Base-by-base conservation (phyloP, 2,329 filamentous ascomycete species). In the Scedosporium minutisporum region DNA sequence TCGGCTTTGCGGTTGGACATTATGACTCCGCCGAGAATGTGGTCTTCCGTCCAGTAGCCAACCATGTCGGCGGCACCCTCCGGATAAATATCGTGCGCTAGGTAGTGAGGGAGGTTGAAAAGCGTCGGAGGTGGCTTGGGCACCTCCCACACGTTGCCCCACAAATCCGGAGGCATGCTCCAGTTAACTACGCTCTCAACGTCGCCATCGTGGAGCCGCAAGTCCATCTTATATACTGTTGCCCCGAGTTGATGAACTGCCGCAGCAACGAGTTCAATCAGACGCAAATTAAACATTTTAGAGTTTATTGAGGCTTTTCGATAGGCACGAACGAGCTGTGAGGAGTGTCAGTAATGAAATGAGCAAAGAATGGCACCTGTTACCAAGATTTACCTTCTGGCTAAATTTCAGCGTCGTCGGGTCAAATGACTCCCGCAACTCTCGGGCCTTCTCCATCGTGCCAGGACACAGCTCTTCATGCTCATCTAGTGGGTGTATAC, bases 201-300 rank as follows among this genome's bases (percentile, higher is more conserved):
- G 25, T 58, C 55, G 23, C 68, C 65, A 10, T 68, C 68, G 27
- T 71, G 69, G 0, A 66, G 42, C 18, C 63, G 63, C 0, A 65
- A 62, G 6, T 68, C 67, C 2, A 68, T 57, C 3, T 67, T 58
- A 23, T 66, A 71, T 0, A 74, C 57, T 1, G 58, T 53, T 0
- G 69, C 67, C 0, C 69, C 72, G 5, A 74, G 69, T 5, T 73
- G 63, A 48, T 75, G 72, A 3, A 72, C 58, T 2, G 69, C 64
- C 27, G 68, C 29, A 0, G 70, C 71, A 4, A 70, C 63, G 2
- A 75, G 46, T 59, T 76, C 73, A 6, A 75, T 69, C 5, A 75
- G 66, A 0, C 68, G 64, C 18, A 66, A 67, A 0, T 70, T 64
- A 57, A 73, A 75, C 0, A 65, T 61, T 12, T 64, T 57, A 6